These are phyloP conservation scores for Saccharomycopsis crataegensis DNA, from an alignment of 1,139 yeast genomes.

Conservation along the genomic window DNA sequence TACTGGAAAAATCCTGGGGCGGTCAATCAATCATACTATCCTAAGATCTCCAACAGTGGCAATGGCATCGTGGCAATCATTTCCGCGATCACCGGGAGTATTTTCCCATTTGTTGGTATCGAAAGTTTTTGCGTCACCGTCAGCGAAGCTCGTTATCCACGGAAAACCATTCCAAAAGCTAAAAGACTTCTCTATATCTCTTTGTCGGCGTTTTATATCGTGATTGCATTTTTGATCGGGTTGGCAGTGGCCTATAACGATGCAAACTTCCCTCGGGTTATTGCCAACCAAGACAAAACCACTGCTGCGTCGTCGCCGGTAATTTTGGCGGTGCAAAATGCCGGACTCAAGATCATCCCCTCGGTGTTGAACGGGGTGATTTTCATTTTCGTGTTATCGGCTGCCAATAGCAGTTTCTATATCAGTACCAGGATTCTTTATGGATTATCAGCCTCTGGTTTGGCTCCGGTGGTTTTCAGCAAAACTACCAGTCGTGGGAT, in stretches of 20 bases:
- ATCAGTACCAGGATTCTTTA: conserved; percentile 38
- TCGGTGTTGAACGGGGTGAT: conserved; percentile 39
- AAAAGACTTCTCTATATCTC: conserved; percentile 43
- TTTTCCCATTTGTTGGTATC: conserved; percentile 42
- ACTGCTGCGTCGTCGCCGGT: conserved; percentile 42
- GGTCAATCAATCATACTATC: not conserved
- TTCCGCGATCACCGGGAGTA: conserved; percentile 27
- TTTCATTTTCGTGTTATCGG: conserved; percentile 41
- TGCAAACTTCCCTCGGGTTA: conserved; percentile 27
- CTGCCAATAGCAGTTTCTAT: conserved; percentile 40
- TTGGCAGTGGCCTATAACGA: conserved; percentile 44
- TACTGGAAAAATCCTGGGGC: conserved; percentile 61
- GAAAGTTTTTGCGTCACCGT: conserved; percentile 39
- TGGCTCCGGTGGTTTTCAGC: conserved; percentile 26
- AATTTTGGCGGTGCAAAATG: conserved; percentile 29
- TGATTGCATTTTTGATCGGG: conserved; percentile 40
- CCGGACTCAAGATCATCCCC: conserved; percentile 38
- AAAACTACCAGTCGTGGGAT: conserved; percentile 19
- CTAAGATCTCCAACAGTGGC: not conserved
- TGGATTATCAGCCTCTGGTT: conserved; percentile 34
- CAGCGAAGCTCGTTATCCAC: conserved; percentile 43
- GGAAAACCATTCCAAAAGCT: conserved; percentile 44
- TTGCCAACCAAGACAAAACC: conserved; percentile 22
- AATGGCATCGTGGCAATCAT: conserved; percentile 35
- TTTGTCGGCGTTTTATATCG: conserved; percentile 38